These are phyloP conservation scores for Rhizopus stolonifer DNA, from an alignment of 371 early-diverging fungal species.

Conservation along the genomic window DNA sequence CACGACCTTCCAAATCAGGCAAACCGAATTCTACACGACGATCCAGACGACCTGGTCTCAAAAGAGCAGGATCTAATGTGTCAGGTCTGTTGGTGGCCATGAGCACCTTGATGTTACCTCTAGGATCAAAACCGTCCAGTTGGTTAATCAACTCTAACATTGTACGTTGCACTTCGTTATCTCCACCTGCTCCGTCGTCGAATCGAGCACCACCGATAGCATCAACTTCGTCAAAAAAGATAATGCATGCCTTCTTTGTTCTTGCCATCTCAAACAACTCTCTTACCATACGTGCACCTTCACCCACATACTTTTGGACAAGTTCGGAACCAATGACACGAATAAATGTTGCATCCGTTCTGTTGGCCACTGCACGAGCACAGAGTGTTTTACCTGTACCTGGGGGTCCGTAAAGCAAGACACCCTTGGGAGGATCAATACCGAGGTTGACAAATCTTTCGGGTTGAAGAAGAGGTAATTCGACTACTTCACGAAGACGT, in stretches of 20 bases:
- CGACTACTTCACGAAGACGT: conserved; percentile 99
- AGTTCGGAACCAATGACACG: conserved; percentile 99
- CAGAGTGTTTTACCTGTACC: conserved; percentile 99
- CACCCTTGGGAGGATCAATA: conserved; percentile 99
- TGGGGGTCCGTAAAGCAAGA: conserved; percentile 98
- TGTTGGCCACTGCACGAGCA: conserved; percentile 99
- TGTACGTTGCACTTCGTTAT: conserved; percentile 97
- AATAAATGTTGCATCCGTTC: conserved; percentile 99
- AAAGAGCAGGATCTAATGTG: conserved; percentile 96
- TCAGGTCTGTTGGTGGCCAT: conserved; percentile 99
- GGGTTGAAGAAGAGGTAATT: conserved; percentile 99
- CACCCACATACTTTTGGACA: conserved; percentile 99
- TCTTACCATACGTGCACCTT: conserved; percentile 99
- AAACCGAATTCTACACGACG: conserved; percentile 99
- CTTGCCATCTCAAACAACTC: conserved; percentile 99
- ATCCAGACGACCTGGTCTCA: conserved; percentile 99
- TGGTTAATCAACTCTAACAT: conserved; percentile 99
- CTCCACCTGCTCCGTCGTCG: conserved; percentile 86
- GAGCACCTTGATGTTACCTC: conserved; percentile 99
- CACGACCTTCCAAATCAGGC: conserved; percentile 96
- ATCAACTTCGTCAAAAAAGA: conserved; percentile 99
- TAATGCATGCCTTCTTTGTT: conserved; percentile 79
- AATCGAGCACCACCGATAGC: conserved; percentile 97
- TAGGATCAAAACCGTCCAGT: conserved; percentile 99
- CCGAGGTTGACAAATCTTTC: conserved; percentile 99